Conservation (phyloP, 768 basidiomycete genomes). For the Phanerodontia chrysosporium region DNA sequence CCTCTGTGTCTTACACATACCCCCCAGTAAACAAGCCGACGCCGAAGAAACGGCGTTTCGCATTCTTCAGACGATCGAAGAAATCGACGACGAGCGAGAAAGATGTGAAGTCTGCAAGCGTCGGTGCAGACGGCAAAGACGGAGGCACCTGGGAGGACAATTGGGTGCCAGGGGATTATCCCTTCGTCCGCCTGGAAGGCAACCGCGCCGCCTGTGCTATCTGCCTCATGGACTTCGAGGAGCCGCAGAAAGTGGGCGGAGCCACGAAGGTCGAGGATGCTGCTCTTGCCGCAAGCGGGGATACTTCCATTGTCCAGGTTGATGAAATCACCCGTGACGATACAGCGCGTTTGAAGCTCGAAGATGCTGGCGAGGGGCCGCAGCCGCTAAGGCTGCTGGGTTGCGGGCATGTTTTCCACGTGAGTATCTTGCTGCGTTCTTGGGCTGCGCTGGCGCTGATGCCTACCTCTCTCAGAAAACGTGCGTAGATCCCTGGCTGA, state of each 20-base stretch:
- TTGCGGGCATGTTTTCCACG: conserved; percentile 91
- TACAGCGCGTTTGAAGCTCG: conserved; percentile 43
- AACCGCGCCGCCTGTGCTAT: conserved; percentile 84
- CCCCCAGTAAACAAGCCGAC: conserved; percentile 46
- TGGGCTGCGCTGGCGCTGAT: not conserved
- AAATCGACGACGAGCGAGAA: conserved; percentile 21
- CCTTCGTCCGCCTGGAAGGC: conserved; percentile 77
- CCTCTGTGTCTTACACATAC: conserved; percentile 51
- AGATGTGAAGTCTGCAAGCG: conserved; percentile 19
- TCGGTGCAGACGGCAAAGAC: conserved; percentile 19
- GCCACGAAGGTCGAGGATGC: conserved; percentile 27
- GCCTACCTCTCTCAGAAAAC: conserved; percentile 51
- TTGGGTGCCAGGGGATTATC: conserved; percentile 75
- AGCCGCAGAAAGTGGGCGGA: conserved; percentile 43
- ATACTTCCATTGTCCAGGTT: conserved; percentile 21
- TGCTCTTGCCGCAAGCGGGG: conserved; percentile 5
- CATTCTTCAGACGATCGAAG: conserved; percentile 36
- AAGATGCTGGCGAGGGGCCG: conserved; percentile 71
- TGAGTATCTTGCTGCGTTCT: conserved; percentile 35
- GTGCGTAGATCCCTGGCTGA: conserved; percentile 88
- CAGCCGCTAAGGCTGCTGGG: conserved; percentile 71
- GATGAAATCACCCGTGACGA: conserved; percentile 35
- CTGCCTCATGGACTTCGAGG: conserved; percentile 82
- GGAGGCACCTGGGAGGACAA: conserved; percentile 65
- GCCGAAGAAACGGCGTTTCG: conserved; percentile 44